Base-by-base conservation (phyloP, 1,139 yeast species). In the Kodamaea fungicola region DNA sequence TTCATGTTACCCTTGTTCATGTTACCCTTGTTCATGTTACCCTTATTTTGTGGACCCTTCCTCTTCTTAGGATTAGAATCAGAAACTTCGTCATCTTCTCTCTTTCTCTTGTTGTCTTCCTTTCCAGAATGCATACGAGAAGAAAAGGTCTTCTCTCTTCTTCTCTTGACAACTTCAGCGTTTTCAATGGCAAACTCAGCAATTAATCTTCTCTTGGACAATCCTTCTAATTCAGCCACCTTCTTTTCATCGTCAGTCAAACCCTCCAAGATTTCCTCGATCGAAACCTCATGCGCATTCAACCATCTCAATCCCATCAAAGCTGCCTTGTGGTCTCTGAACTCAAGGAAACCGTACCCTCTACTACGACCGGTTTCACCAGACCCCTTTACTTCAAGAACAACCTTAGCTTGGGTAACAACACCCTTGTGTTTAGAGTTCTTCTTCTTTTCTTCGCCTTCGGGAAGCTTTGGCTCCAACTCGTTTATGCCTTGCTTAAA, bases 281-380 rank as follows among this genome's bases (percentile, higher is more conserved):
- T 62, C 0, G 86, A 66, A 3, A 92, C 96, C 52, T 78, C 83
- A 58, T 92, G 97, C 3, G 96, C 96, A 64, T 92, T 92, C 59
- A 92, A 74, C 96, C 97, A 94, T 69, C 99, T 79, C 43, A 92
- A 75, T 5, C 95, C 97, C 97, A 90, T 90, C 46, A 92, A 74
- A 1, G 99, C 98, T 44, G 85, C 63, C 61, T 85, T 86, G 60
- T 92, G 99, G 60, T 90, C 96, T 63, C 92, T 80, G 61, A 76
- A 89, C 63, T 94, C 98, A 38, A 92, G 65, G 70, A 92, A 49
- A 45, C 99, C 99, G 53, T 90, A 92, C 43, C 99, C 98, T 68
- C 97, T 81, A 58, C 94, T 83, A 64, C 98, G 78, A 38, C 97
- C 98, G 24, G 76, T 62, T 30, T 84, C 87, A 22, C 95, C 95